Conservation (phyloP, 2,329 filamentous ascomycete species). For the Stachybotrys chartarum region DNA sequence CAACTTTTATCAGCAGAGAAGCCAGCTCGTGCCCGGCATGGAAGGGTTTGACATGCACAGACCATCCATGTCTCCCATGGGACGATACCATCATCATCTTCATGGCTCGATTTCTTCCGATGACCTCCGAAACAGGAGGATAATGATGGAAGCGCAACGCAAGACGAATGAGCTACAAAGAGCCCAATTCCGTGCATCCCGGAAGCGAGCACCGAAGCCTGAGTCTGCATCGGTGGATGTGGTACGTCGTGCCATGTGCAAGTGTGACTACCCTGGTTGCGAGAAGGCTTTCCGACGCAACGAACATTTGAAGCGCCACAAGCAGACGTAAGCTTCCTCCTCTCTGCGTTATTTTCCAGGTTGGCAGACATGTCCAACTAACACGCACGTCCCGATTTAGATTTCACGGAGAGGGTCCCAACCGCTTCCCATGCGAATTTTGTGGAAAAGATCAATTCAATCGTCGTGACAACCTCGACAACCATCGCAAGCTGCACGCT, state of each 20-base stretch:
- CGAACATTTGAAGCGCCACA: slow-evolving; percentile 50
- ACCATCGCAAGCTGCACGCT: slow-evolving; percentile 33
- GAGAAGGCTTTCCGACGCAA: slow-evolving; percentile 42
- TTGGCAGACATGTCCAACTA: background rate
- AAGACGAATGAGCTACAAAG: slow-evolving; percentile 37
- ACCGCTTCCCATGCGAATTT: slow-evolving; percentile 32
- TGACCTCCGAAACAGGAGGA: slow-evolving; percentile 26
- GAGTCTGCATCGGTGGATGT: slow-evolving; percentile 4
- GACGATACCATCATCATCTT: slow-evolving; percentile 15
- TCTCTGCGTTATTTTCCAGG: background rate
- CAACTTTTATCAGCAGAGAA: slow-evolving; percentile 28
- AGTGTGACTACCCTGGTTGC: slow-evolving; percentile 40
- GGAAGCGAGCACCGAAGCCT: slow-evolving; percentile 12
- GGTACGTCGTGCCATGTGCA: slow-evolving; percentile 31
- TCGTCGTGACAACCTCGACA: slow-evolving; percentile 33
- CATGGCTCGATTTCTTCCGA: slow-evolving; percentile 25
- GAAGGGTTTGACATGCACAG: slow-evolving; percentile 27
- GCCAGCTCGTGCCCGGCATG: slow-evolving; percentile 20
- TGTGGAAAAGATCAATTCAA: slow-evolving; percentile 35
- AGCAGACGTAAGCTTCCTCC: slow-evolving; percentile 37
- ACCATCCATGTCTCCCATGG: slow-evolving; percentile 26
- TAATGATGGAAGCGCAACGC: slow-evolving; percentile 34
- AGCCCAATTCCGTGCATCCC: slow-evolving; percentile 22
- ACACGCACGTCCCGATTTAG: slow-evolving; percentile 7
- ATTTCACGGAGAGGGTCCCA: slow-evolving; percentile 30